Evolutionary conservation across 2,329 filamentous ascomycete species (phyloP).

Genomic region (Trichophaea hybrida): DNA sequence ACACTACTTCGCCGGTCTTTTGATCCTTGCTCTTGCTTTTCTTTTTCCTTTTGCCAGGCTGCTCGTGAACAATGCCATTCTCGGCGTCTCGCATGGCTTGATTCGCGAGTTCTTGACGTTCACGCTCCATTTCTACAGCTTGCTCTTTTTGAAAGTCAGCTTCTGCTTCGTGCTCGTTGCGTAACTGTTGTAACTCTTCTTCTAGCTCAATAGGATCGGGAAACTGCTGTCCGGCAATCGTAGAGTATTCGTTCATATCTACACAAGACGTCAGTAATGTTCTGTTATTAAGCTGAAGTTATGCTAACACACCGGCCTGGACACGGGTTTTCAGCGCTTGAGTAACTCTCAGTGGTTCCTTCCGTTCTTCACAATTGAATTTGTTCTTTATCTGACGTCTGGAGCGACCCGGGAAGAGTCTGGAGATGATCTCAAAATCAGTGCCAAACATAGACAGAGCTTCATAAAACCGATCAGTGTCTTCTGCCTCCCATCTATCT

Average conservation of each 20-base stretch:
- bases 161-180: constrained; percentile 28
- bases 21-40: constrained; percentile 21
- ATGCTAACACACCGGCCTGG: constrained; percentile 32
- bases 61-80: constrained; percentile 22
- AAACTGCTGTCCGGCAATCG: constrained; percentile 27
- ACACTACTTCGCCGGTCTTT: constrained; percentile 17
- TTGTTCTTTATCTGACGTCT: constrained; percentile 67
- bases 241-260: constrained; percentile 28
- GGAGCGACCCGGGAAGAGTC: constrained; percentile 58
- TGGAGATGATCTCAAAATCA: constrained; percentile 66
- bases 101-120: constrained; percentile 25
- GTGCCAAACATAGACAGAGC: constrained; percentile 64
- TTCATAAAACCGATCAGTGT: constrained; percentile 63
- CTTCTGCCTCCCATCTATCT: constrained; percentile 54
- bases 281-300: constrained; percentile 25
- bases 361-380: constrained; percentile 63
- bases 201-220: constrained; percentile 29
- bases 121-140: constrained; percentile 27
- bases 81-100: constrained; percentile 23
- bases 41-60: constrained; percentile 27
- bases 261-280: constrained; percentile 27
- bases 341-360: constrained; percentile 49
- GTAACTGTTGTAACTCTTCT: constrained; percentile 29
- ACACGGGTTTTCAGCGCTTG: constrained; percentile 41
- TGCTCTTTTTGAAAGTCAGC: constrained; percentile 25